Conservation (phyloP, 371 early-diverging fungal genomes). For the Sporodiniella umbellata region DNA sequence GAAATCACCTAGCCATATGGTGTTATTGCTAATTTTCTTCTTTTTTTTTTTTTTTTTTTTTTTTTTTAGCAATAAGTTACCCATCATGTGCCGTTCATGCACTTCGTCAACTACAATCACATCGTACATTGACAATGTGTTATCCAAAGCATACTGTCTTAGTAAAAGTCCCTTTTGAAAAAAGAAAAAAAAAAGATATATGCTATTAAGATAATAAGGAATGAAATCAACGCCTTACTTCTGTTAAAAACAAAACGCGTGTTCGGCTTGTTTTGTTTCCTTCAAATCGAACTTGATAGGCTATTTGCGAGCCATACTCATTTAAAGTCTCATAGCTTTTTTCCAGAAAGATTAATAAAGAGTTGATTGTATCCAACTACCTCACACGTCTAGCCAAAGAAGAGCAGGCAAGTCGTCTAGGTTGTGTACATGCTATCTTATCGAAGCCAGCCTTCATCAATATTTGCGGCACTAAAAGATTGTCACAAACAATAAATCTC, state of each 20-base stretch:
- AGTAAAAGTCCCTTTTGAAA: slow-evolving; percentile 46
- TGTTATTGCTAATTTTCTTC: no score
- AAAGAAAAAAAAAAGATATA: no score
- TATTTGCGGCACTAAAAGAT: slow-evolving; percentile 66
- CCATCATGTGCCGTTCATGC: slow-evolving; percentile 66
- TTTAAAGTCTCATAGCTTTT: slow-evolving; percentile 56
- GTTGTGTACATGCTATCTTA: slow-evolving; percentile 91
- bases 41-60: no score
- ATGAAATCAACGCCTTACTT: slow-evolving; percentile 20
- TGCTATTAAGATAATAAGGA: not conserved
- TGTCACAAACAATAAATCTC: not conserved
- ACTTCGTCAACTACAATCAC: slow-evolving; percentile 77
- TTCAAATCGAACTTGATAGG: slow-evolving; percentile 71
- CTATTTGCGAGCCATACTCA: slow-evolving; percentile 65
- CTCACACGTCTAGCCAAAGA: slow-evolving; percentile 82
- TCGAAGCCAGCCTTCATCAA: slow-evolving; percentile 66
- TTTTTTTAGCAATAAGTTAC: no score
- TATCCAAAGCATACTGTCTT: slow-evolving; percentile 61
- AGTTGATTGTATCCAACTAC: no score
- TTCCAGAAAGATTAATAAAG: no score
- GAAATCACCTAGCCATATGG: slow-evolving; percentile 57
- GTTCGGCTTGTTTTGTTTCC: slow-evolving; percentile 60
- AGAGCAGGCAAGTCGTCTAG: slow-evolving; percentile 88
- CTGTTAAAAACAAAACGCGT: slow-evolving; percentile 63
- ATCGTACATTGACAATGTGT: slow-evolving; percentile 52